phyloP scores from a whole-genome alignment of 352 stramenopile genomes.

The Phytophthora litchii region DNA sequence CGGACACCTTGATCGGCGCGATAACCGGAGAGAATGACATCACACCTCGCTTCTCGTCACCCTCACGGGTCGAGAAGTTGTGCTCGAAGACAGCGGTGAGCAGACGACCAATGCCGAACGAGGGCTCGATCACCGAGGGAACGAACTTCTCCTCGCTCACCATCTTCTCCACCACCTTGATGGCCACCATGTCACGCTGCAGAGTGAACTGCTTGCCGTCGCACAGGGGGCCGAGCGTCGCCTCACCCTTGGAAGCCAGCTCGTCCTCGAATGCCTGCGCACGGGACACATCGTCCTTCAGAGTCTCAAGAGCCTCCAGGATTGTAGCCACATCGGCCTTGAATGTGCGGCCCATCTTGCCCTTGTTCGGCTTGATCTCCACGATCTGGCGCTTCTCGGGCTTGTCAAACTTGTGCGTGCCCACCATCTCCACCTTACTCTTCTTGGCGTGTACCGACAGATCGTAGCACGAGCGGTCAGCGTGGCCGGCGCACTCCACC shows the following conservation, averaged over 20 bases:
- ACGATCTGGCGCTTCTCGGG: slow-evolving; percentile 95
- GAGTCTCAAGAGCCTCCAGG: slow-evolving; percentile 68
- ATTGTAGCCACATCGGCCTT: slow-evolving; percentile 92
- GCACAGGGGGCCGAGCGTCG: slow-evolving; percentile 88
- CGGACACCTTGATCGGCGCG: slow-evolving; percentile 98
- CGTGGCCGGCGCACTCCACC: slow-evolving; percentile 99
- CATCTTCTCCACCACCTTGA: slow-evolving; percentile 95
- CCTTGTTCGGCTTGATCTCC: slow-evolving; percentile 97
- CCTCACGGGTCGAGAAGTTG: slow-evolving; percentile 96
- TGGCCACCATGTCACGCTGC: slow-evolving; percentile 94
- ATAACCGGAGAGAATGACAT: slow-evolving; percentile 98
- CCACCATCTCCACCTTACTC: slow-evolving; percentile 89
- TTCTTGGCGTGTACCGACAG: slow-evolving; percentile 90
- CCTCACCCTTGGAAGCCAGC: slow-evolving; percentile 89
- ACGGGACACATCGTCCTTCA: slow-evolving; percentile 93
- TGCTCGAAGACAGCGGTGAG: slow-evolving; percentile 99
- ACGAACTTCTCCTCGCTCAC: slow-evolving; percentile 98
- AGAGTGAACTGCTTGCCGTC: slow-evolving; percentile 92
- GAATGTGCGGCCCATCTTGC: slow-evolving; percentile 96
- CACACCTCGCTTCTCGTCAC: slow-evolving; percentile 97
- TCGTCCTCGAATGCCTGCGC: slow-evolving; percentile 91
- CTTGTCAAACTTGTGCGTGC: slow-evolving; percentile 89
- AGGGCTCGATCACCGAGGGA: slow-evolving; percentile 99
- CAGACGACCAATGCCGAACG: slow-evolving; percentile 98
- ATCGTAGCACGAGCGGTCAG: slow-evolving; percentile 99